These are phyloP conservation scores for Nakaseomyces bracarensis DNA, from an alignment of 1,139 yeast genomes.

Conservation along the genomic window DNA sequence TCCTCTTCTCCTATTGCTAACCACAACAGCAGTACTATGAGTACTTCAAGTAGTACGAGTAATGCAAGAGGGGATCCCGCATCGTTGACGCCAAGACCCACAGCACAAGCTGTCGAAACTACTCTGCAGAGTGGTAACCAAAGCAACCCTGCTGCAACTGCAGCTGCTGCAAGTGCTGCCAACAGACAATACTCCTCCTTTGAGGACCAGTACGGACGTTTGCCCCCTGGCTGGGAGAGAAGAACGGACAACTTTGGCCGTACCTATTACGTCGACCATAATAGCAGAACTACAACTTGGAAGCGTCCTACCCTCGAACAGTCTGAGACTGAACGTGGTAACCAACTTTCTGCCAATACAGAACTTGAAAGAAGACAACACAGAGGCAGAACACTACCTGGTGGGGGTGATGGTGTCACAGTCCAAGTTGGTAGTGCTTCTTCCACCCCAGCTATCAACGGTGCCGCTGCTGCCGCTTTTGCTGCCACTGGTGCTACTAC, in stretches of 20 bases:
- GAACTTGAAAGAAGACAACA: conserved; percentile 89
- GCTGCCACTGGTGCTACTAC: conserved; percentile 90
- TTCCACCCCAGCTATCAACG: conserved; percentile 44
- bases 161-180: conserved; percentile 20
- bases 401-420: conserved; percentile 34
- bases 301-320: conserved; percentile 81
- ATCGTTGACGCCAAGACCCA: conserved; percentile 17
- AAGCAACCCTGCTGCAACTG: conserved; percentile 17
- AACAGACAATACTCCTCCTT: conserved; percentile 74
- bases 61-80: conserved; percentile 8
- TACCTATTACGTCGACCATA: conserved; percentile 95
- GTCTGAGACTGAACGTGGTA: conserved; percentile 55
- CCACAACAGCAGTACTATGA: conserved; percentile 6
- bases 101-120: conserved; percentile 25
- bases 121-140: conserved; percentile 22
- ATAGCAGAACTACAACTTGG: conserved; percentile 97
- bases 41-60: conserved; percentile 5
- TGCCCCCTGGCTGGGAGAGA: conserved; percentile 99
- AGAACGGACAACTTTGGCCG: conserved; percentile 96
- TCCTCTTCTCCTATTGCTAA: conserved; percentile 5
- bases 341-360: conserved; percentile 48
- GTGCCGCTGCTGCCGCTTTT: conserved; percentile 69
- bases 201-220: conserved; percentile 92
- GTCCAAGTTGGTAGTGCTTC: conserved; percentile 35
- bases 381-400: conserved; percentile 84